phyloP scores from a whole-genome alignment of 139 green algal species.

The Chlorella sp. region DNA sequence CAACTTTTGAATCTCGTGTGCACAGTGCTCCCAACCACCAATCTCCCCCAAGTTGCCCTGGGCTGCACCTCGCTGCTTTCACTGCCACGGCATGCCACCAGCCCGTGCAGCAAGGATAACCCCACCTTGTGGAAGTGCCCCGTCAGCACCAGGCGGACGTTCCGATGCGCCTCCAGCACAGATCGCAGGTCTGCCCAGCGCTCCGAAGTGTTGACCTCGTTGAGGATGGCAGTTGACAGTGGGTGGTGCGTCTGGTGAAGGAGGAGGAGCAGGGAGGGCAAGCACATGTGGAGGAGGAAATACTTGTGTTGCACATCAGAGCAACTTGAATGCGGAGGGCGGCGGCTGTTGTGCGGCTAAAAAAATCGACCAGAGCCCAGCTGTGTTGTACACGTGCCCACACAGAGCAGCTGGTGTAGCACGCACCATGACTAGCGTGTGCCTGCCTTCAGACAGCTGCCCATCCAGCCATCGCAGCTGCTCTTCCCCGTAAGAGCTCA shows the following conservation, averaged over 20 bases:
- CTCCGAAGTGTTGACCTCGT: neutral
- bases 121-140: slow-evolving; percentile 39
- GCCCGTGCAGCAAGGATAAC: too few species aligned
- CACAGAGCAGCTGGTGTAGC: too few species aligned
- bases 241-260: slow-evolving; percentile 32
- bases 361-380: too few species aligned
- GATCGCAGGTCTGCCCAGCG: neutral
- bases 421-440: slow-evolving; percentile 9
- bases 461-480: slow-evolving; percentile 35
- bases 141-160: slow-evolving; percentile 26
- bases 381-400: too few species aligned
- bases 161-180: slow-evolving; percentile 13
- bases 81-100: too few species aligned
- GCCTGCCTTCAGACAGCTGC: slow-evolving; percentile 25
- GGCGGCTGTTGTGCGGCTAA: too few species aligned
- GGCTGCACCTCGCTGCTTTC: too few species aligned
- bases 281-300: neutral
- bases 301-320: too few species aligned
- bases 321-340: too few species aligned
- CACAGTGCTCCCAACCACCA: too few species aligned
- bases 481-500: slow-evolving; percentile 21
- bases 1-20: too few species aligned
- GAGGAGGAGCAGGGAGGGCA: neutral
- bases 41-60: too few species aligned
- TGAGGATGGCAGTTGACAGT: neutral